Conservation (phyloP, 2,329 filamentous ascomycete species). For the Diplodia scrobiculata region DNA sequence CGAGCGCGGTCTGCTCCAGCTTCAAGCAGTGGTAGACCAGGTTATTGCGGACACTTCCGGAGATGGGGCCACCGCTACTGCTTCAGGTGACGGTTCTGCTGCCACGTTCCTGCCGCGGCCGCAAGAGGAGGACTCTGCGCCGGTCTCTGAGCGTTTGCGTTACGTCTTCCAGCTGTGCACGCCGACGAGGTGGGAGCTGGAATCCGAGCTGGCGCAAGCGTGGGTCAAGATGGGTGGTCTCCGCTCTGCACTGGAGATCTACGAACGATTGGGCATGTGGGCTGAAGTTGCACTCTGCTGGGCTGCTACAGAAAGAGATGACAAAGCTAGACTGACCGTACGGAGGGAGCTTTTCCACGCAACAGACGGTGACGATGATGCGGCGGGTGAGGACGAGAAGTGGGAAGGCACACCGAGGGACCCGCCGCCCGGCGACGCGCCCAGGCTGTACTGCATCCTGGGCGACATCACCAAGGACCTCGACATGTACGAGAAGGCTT, state of each 20-base stretch:
- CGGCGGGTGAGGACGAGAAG: constrained; percentile 51
- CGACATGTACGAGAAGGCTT: constrained; percentile 78
- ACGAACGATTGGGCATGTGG: constrained; percentile 90
- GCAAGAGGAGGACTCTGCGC: constrained; percentile 74
- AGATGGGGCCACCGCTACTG: constrained; percentile 32
- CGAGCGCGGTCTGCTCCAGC: constrained; percentile 84
- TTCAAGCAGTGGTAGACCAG: constrained; percentile 94
- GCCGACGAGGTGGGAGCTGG: constrained; percentile 88
- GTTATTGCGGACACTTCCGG: constrained; percentile 79
- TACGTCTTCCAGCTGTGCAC: constrained; percentile 84
- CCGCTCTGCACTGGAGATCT: constrained; percentile 89
- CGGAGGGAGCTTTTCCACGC: constrained; percentile 76
- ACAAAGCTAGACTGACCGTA: constrained; percentile 76
- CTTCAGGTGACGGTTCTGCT: constrained; percentile 49
- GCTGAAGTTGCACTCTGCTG: constrained; percentile 91
- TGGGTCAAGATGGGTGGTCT: constrained; percentile 89
- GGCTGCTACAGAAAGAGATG: constrained; percentile 75
- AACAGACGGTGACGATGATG: constrained; percentile 50
- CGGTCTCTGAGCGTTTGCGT: constrained; percentile 71
- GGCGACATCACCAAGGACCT: constrained; percentile 82
- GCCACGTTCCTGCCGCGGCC: constrained; percentile 80
- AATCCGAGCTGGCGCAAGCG: constrained; percentile 87
- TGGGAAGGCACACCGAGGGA: constrained; percentile 69
- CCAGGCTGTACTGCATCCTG: constrained; percentile 87
- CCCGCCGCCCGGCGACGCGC: constrained; percentile 77